These are phyloP conservation scores for Phytophthora macrochlamydospora DNA, from an alignment of 352 stramenopile genomes.

Conservation along the genomic window DNA sequence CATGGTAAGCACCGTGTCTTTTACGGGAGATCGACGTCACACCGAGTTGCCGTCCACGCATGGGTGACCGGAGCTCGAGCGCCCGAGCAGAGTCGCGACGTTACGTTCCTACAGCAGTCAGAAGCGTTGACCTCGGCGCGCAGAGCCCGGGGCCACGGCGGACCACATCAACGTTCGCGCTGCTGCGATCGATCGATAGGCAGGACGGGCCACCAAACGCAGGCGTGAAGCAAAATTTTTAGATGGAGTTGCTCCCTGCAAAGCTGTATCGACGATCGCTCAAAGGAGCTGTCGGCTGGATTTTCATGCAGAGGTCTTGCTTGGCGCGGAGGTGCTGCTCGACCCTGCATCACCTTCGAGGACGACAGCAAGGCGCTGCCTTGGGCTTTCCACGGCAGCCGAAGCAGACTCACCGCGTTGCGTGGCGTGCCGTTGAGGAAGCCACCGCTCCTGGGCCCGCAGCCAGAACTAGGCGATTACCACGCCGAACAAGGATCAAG, in stretches of 20 bases:
- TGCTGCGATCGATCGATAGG: conserved; percentile 1
- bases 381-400: too few species aligned
- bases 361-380: too few species aligned
- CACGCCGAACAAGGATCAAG: conserved; percentile 4
- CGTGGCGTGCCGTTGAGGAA: conserved; percentile 3
- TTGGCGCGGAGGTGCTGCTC: background rate
- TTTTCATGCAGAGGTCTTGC: conserved; percentile 14
- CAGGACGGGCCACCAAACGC: background rate
- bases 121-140: conserved; percentile 19
- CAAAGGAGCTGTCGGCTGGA: conserved; percentile 31
- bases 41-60: conserved; percentile 8
- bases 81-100: conserved; percentile 27
- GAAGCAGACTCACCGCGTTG: background rate
- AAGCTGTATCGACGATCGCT: conserved; percentile 23
- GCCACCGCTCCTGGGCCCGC: conserved; percentile 12
- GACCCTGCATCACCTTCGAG: too few species aligned
- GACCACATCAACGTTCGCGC: conserved; percentile 15
- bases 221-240: conserved; percentile 27
- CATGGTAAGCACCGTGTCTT: conserved; percentile 5
- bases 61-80: conserved; percentile 13
- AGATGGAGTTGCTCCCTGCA: conserved; percentile 7
- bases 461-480: conserved; percentile 24
- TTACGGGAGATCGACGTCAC: conserved; percentile 14
- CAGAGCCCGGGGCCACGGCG: conserved; percentile 26
- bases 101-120: conserved; percentile 42